Evolutionary conservation across 371 early-diverging fungal species (phyloP).

Genomic region (Enterospora canceri): DNA sequence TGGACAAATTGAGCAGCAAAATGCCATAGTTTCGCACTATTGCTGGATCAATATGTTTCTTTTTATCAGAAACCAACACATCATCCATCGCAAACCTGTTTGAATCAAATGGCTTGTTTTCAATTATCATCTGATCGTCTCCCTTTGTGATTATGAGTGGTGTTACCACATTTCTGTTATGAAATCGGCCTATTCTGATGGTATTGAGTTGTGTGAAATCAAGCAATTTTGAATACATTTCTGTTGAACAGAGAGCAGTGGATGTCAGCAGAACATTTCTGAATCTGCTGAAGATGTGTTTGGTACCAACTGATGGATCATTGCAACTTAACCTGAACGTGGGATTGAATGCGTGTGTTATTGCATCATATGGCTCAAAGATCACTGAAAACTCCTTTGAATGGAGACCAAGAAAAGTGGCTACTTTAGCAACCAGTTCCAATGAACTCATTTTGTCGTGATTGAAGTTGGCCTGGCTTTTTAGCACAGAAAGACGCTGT

Average conservation of each 20-base stretch:
- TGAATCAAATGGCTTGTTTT: constrained; percentile 5
- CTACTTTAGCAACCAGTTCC: constrained; percentile 75
- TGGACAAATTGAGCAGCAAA: constrained; percentile 78
- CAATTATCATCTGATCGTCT: constrained; percentile 56
- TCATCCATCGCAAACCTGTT: constrained; percentile 7
- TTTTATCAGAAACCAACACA: not conserved
- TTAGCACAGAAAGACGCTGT: constrained; percentile 72
- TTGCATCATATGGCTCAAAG: constrained; percentile 89
- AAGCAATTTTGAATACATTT: constrained; percentile 92
- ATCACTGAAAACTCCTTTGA: constrained; percentile 85
- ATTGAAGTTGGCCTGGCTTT: constrained; percentile 75
- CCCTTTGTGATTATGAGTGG: constrained; percentile 66
- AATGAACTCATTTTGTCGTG: constrained; percentile 70
- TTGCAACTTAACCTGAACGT: constrained; percentile 63
- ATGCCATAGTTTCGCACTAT: constrained; percentile 96
- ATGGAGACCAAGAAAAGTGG: constrained; percentile 81
- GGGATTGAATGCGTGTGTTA: constrained; percentile 72
- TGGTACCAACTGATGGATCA: constrained; percentile 89
- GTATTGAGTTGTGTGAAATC: constrained; percentile 70
- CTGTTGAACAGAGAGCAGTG: constrained; percentile 90
- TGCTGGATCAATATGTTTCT: constrained; percentile 79
- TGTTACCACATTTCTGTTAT: constrained; percentile 76
- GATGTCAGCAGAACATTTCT: constrained; percentile 92
- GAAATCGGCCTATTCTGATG: constrained; percentile 71
- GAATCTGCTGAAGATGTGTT: constrained; percentile 82